Base-by-base conservation (phyloP, 768 basidiomycete species). In the Pseudohyphozyma bogoriensis region DNA sequence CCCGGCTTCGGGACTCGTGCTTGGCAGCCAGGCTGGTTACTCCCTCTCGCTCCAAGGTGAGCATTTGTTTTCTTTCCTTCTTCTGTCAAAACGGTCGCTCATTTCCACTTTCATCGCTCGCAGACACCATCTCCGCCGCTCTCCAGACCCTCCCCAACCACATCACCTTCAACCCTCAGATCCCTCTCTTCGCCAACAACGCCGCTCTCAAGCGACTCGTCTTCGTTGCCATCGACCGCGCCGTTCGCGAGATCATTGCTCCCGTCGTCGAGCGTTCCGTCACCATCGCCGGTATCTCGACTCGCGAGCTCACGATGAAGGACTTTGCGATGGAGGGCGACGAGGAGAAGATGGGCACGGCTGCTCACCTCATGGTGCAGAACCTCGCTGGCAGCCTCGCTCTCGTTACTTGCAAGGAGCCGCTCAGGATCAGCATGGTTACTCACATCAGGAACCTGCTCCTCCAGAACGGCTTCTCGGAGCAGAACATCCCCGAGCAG, bases 241-340 rank as follows among this genome's bases (percentile, higher is more conserved):
- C 95, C 15, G 87, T 97, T 57, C 85, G 95, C 63, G 95, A 99
- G 85, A 96, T 97, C 60, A 92, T 99, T 67, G 78, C 92, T 22
- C 95, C 95, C 8, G 93, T 99, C 54, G 92, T 99, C 28, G 95
- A 99, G 69, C 83, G 95, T 55, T 96, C 92, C 26, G 95, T 96
- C 28, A 97, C 95, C 1, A 97, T 99, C 66, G 93, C 93, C 15
- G 90, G 91, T 29, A 97, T 97, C 66, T 97, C 95, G 18, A 93
- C 93, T 22, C 80, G 91, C 40, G 95, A 99, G 72, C 78, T 99
- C 13, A 89, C 95, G 24, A 81, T 85, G 49, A 97, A 97, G 75
- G 95, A 99, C 73, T 99, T 92, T 66, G 90, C 86, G 4, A 89
- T 87, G 53, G 95, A 99, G 65, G 78, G 84, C 29, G 88, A 87